Evolutionary conservation across 108 stramenopile species (phyloP).

Genomic region (Discostella pseudostelligera): DNA sequence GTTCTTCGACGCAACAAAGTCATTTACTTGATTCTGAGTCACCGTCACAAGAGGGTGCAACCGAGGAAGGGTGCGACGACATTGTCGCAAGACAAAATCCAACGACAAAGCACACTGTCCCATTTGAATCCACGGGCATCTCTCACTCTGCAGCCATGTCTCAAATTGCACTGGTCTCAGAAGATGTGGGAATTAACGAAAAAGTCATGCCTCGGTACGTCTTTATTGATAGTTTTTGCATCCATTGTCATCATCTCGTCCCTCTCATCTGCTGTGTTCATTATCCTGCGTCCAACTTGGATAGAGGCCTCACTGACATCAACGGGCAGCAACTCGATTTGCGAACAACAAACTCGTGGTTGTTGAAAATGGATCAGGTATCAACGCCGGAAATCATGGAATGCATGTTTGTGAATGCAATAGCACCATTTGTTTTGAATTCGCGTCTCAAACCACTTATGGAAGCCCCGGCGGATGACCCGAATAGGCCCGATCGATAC

Average conservation of each 20-base stretch:
- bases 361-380: conserved; percentile 87
- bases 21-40: conserved; percentile 2
- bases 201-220: conserved; percentile 49
- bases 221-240: background rate
- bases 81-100: conserved; percentile 6
- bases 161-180: conserved; percentile 80
- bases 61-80: background rate
- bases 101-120: conserved; percentile 22
- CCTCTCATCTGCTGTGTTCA: conserved; percentile 10
- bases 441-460: conserved; percentile 85
- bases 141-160: conserved; percentile 84
- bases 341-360: conserved; percentile 79
- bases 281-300: no score
- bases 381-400: conserved; percentile 90
- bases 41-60: conserved; percentile 3
- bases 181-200: conserved; percentile 79
- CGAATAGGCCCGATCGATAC: conserved; percentile 62
- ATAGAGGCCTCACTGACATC: conserved; percentile 73
- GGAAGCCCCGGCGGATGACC: conserved; percentile 40
- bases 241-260: background rate
- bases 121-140: conserved; percentile 75
- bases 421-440: conserved; percentile 89
- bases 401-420: conserved; percentile 88
- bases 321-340: conserved; percentile 92
- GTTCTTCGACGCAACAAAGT: conserved; percentile 6